These are phyloP conservation scores for Colletotrichum sublineola DNA, from an alignment of 2,329 filamentous ascomycete genomes.

Conservation along the genomic window DNA sequence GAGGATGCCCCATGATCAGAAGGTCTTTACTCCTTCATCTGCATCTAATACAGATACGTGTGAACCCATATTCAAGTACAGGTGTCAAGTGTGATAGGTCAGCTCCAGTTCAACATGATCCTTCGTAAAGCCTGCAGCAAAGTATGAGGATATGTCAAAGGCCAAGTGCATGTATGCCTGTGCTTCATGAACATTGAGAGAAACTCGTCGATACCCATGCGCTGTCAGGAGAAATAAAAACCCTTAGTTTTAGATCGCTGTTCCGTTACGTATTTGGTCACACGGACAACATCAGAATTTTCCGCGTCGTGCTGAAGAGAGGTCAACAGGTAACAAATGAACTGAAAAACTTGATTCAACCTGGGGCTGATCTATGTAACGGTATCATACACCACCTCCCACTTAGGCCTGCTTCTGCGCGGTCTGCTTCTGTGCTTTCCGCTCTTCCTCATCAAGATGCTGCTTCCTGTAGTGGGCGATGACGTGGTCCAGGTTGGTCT, in stretches of 20 bases:
- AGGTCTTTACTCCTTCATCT: too few relatives aligned
- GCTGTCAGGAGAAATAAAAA: not conserved
- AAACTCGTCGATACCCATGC: not conserved
- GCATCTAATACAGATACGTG: too few relatives aligned
- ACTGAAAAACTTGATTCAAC: conserved; percentile 37
- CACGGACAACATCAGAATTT: not conserved
- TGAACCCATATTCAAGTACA: too few relatives aligned
- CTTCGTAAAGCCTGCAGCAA: not conserved
- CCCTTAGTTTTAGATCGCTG: not conserved
- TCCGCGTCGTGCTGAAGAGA: not conserved
- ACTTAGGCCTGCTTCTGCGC: conserved; percentile 36
- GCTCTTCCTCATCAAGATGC: conserved; percentile 67
- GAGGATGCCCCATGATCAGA: too few relatives aligned
- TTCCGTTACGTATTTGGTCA: too few relatives aligned
- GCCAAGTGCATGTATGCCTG: not conserved
- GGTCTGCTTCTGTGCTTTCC: conserved; percentile 61
- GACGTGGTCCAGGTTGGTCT: conserved; percentile 67
- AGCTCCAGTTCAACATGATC: not conserved
- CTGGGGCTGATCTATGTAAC: conserved; percentile 40
- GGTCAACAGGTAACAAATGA: conserved; percentile 26
- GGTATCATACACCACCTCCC: conserved; percentile 41
- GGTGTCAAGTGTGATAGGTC: not conserved
- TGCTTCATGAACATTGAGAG: not conserved
- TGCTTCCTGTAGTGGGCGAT: conserved; percentile 69
- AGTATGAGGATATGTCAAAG: not conserved